Evolutionary conservation across 2,329 filamentous ascomycete species (phyloP), one percentile per base, ranked within the genome.

Genomic region (Aspergillus sp.): DNA sequence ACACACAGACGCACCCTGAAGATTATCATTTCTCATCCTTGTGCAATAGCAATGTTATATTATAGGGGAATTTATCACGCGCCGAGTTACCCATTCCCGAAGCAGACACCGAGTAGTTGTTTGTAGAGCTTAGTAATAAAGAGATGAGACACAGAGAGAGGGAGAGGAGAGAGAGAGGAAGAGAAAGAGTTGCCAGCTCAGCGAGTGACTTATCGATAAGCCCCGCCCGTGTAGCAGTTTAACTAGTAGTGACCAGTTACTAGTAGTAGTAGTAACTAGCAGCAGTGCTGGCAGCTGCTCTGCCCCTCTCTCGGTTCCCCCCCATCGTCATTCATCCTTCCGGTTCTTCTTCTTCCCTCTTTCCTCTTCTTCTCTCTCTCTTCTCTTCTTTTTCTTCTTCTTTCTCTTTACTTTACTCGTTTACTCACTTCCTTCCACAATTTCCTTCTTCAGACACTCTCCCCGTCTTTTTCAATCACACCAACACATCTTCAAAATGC

Each of bases 401-500:
- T 55, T 41, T n/a, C 49, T 57, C 48, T 61, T 39, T 59, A 49
- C 49, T 57, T 41, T n/a, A 49, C 21, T 61, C 23, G 23, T 57
- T 19, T 10, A 56, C 30, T 49, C n/a, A 50, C 55, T 27, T n/a
- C 51, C 41, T 17, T 36, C 38, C 59, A 32, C 11, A 49, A 39
- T 38, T 17, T 19, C 41, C 44, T 44, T 61, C 54, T 32, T 57
- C 51, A 48, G 41, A 58, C 50, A 55, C 53, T 44, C 58, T 57
- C 57, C 54, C 53, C 49, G 15, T 64, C 57, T 59, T 38, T 53
- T 52, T 13, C 53, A 39, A 58, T 61, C 59, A 44, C 36, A 32
- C 38, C 38, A 62, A 53, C 54, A 53, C 38, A 61, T 56, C 66
- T 76, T 81, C 86, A 91, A 75, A 74, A 96, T 96, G 92, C 86